These are phyloP conservation scores for Paramecium primaurelia DNA, from an alignment of 73 alveolate genomes.

Conservation along the genomic window DNA sequence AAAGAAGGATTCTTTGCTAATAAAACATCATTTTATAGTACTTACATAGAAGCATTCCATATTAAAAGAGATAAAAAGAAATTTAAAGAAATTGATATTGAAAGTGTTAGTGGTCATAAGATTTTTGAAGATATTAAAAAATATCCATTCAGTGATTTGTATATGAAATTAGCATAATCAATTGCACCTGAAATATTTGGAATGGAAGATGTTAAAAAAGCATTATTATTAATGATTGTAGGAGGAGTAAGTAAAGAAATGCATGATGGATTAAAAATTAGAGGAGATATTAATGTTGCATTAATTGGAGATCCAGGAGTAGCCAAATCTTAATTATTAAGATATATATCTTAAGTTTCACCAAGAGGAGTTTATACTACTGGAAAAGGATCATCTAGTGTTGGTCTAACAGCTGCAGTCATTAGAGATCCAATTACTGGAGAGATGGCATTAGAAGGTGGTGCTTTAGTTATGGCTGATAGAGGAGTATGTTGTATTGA, in stretches of 20 bases:
- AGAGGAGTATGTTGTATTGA: constrained; percentile 98
- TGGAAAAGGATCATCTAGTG: constrained; percentile 99
- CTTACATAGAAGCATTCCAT: constrained; percentile 86
- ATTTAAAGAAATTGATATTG: constrained; percentile 78
- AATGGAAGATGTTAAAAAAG: constrained; percentile 96
- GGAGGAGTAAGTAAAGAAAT: constrained; percentile 93
- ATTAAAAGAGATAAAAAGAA: constrained; percentile 86
- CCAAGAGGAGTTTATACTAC: constrained; percentile 99
- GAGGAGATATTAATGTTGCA: constrained; percentile 95
- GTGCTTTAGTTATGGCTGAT: constrained; percentile 98
- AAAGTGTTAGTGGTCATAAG: constrained; percentile 64
- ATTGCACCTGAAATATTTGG: constrained; percentile 98
- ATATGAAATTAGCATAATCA: constrained; percentile 80
- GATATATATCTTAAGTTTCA: constrained; percentile 88
- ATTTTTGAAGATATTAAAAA: constrained; percentile 36
- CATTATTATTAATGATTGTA: constrained; percentile 88
- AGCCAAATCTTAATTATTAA: constrained; percentile 95
- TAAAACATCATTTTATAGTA: constrained; percentile 83
- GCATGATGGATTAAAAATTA: constrained; percentile 97
- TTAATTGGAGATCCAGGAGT: constrained; percentile 99
- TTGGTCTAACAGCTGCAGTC: constrained; percentile 98
- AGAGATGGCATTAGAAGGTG: constrained; percentile 97
- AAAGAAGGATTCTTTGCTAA: constrained; percentile 72
- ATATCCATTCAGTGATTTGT: constrained; percentile 54
- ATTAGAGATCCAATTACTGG: constrained; percentile 83